Percentiles rank a stretch among this genome's conserved stretches.
phyloP scores from a whole-genome alignment of 257 asterid genomes.

The Gardenia jasminoides region DNA sequence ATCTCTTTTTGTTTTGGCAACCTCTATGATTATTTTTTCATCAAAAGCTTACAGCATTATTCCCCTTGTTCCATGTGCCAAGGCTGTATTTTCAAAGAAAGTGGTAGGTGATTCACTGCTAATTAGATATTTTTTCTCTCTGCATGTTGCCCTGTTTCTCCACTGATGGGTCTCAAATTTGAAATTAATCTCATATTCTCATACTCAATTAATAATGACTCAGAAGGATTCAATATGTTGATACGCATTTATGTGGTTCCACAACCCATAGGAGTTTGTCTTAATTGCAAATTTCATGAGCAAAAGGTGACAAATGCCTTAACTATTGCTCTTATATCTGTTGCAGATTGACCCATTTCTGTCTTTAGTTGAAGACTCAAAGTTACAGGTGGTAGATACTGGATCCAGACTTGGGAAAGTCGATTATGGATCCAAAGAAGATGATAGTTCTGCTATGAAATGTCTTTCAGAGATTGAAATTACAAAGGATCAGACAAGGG shows the following conservation, averaged over 20 bases:
- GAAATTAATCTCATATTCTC: neutral
- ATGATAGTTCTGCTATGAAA: conserved; percentile 59
- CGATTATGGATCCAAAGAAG: conserved; percentile 77
- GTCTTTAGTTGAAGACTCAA: conserved; percentile 71
- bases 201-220: neutral
- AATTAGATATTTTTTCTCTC: conserved; percentile 7
- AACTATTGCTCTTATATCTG: neutral
- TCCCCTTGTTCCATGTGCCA: conserved; percentile 55
- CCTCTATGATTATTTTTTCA: conserved; percentile 80
- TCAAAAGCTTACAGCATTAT: conserved; percentile 66
- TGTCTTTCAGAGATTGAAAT: conserved; percentile 66
- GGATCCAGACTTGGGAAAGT: conserved; percentile 37
- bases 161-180: neutral
- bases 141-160: conserved; percentile 8
- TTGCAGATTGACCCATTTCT: conserved; percentile 89
- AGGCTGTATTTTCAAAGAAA: conserved; percentile 49
- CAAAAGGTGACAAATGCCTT: neutral
- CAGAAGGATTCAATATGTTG: neutral
- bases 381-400: conserved; percentile 58
- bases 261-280: no score
- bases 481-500: conserved; percentile 53
- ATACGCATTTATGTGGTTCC: neutral
- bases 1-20: conserved; percentile 84
- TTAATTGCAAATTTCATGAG: conserved; percentile 5
- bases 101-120: conserved; percentile 43